phyloP scores from a whole-genome alignment of 2,329 filamentous ascomycete species.

The Nemania sp. region DNA sequence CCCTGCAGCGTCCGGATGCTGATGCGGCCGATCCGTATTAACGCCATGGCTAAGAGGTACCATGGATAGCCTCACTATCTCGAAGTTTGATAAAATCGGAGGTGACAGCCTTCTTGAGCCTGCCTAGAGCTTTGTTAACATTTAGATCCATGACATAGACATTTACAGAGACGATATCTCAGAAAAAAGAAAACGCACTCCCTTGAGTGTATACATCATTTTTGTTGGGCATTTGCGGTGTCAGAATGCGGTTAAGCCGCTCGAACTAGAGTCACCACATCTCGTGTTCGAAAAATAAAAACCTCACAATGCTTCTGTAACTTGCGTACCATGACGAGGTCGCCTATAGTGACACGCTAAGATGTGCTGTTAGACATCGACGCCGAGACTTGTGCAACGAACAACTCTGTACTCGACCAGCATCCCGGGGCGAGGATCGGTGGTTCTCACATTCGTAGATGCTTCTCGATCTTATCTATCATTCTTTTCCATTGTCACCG shows the following conservation, averaged over 20 bases:
- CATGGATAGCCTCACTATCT: constrained; percentile 10
- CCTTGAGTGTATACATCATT: neutral
- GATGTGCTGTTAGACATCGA: constrained; percentile 7
- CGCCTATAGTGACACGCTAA: constrained; percentile 8
- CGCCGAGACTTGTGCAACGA: constrained; percentile 4
- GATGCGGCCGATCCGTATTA: neutral
- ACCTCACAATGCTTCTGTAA: neutral
- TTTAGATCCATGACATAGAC: constrained; percentile 1
- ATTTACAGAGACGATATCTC: neutral
- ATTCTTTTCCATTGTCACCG: neutral
- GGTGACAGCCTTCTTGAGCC: constrained; percentile 13
- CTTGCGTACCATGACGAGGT: too few species aligned
- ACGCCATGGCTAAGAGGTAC: constrained; percentile 13
- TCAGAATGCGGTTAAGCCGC: neutral
- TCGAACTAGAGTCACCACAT: neutral
- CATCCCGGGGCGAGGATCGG: constrained; percentile 11
- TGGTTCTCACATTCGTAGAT: constrained; percentile 1
- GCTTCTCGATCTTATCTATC: neutral
- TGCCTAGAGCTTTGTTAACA: neutral
- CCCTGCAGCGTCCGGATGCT: constrained; percentile 7
- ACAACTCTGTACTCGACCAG: constrained; percentile 14
- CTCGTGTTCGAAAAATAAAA: constrained; percentile 1
- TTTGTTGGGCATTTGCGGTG: constrained; percentile 2
- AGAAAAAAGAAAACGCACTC: constrained; percentile 8
- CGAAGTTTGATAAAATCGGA: neutral